Conservation (phyloP, 805 yeast species). For the Millerozyma acaciae region DNA sequence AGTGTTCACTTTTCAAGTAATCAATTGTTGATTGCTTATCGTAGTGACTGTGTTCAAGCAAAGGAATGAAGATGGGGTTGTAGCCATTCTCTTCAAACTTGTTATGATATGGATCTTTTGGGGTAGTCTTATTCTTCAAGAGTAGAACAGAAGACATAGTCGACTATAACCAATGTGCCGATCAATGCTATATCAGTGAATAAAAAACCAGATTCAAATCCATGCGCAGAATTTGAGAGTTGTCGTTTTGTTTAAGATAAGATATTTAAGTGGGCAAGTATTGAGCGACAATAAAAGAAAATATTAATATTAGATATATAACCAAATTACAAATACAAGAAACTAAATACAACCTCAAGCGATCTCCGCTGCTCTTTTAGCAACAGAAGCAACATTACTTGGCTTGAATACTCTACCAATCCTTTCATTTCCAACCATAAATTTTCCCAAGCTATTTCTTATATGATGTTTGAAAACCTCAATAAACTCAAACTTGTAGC, state of each 20-base stretch:
- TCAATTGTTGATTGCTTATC: conserved; percentile 42
- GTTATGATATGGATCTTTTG: conserved; percentile 62
- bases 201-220: too few relatives aligned
- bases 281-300: too few relatives aligned
- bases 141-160: conserved; percentile 43
- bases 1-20: conserved; percentile 42
- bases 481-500: conserved; percentile 33
- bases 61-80: conserved; percentile 61
- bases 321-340: too few relatives aligned
- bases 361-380: too few relatives aligned
- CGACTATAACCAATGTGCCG: too few relatives aligned
- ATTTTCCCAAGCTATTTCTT: conserved; percentile 37
- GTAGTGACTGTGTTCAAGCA: conserved; percentile 61
- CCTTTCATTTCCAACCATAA: conserved; percentile 43
- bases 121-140: conserved; percentile 68
- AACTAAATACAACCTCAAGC: too few relatives aligned
- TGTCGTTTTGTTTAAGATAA: too few relatives aligned
- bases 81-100: conserved; percentile 33
- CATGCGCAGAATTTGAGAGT: too few relatives aligned
- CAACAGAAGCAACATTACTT: conserved; percentile 7
- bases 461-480: conserved; percentile 30
- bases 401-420: conserved; percentile 33
- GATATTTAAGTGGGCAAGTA: too few relatives aligned
- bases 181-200: too few relatives aligned
- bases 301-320: too few relatives aligned